Base-by-base conservation (phyloP, 345 rosid genomes). In the Conringia planisiliqua region DNA sequence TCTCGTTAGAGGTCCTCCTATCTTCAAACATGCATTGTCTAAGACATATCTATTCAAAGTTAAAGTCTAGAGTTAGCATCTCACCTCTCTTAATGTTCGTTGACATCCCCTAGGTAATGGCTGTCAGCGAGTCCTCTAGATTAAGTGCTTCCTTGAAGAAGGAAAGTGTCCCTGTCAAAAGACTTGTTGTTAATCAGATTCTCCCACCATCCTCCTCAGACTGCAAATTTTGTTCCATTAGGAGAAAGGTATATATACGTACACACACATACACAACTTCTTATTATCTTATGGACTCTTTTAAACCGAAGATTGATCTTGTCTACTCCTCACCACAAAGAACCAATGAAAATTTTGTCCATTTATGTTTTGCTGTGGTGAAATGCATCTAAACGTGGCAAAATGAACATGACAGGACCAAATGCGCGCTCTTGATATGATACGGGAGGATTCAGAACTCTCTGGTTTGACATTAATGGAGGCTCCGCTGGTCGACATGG, bases 171-270 rank as follows among this genome's bases (percentile, higher is more conserved):
- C 97, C 97, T 0, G 97, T 95, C 47, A 92, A 77, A 86, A 89
- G 88, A 83, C 92, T 95, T 71, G 68, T 92, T 58, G 92, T 95
- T 32, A 95, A 95, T 83, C 99, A 95, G 82, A 76, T 95, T 82
- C 97, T 92, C 66, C 94, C 97, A n/a, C 91, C 93, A 59, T 84
- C 97, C 70, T 79, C 83, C 57, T 86, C 97, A 1, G 97, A 89
- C 83, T 95, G 99, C 92, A 95, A 92, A 74, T 95, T 95, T 80
- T 95, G 99, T 79, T 87, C 91, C 29, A 86, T 92, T 83, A 95
- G 88, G 85, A 89, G 99, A 78, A 95, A 89, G 99, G 99, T 95
- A 86, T 61, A 26, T 11, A 18, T 48, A 30, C 8, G 18, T 5
- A 13, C 18, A 60, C 57, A 29, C 40, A 30, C 24, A 30, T 32